Conservation (phyloP, 2,329 filamentous ascomycete genomes). For the Monosporascus cannonballus region DNA sequence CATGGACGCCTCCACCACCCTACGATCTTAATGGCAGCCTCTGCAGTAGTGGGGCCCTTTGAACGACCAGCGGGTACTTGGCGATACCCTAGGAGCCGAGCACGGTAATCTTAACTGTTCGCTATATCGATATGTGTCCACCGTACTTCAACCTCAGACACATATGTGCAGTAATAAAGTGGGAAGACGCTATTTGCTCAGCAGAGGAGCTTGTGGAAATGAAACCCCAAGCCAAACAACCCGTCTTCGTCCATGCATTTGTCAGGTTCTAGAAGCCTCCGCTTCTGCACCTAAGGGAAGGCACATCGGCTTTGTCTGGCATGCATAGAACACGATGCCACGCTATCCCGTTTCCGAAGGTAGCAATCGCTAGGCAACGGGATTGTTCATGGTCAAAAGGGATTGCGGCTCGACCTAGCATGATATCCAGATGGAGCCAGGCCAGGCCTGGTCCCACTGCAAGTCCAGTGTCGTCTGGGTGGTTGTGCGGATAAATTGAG, state of each 20-base stretch:
- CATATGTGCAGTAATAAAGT: background rate
- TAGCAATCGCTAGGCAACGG: background rate
- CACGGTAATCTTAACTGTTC: background rate
- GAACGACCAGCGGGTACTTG: conserved; percentile 16
- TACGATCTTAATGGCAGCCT: conserved; percentile 18
- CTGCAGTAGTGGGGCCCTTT: conserved; percentile 17
- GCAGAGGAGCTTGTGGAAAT: too few species aligned
- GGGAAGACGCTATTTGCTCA: too few species aligned
- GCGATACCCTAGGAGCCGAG: conserved; percentile 15
- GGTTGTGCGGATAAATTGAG: background rate
- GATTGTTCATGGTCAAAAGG: background rate
- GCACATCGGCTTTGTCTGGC: background rate
- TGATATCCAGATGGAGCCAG: background rate
- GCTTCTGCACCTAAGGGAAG: background rate
- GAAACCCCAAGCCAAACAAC: too few species aligned
- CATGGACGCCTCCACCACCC: conserved; percentile 16
- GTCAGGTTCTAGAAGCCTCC: background rate
- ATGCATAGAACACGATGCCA: background rate
- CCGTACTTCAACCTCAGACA: background rate
- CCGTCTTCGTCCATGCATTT: background rate
- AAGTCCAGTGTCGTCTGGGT: background rate
- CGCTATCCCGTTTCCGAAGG: background rate
- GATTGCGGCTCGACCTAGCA: too few species aligned
- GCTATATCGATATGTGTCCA: background rate
- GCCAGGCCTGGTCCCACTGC: background rate